Conservation (phyloP, 2,329 filamentous ascomycete genomes). For the Polytolypa hystricis region DNA sequence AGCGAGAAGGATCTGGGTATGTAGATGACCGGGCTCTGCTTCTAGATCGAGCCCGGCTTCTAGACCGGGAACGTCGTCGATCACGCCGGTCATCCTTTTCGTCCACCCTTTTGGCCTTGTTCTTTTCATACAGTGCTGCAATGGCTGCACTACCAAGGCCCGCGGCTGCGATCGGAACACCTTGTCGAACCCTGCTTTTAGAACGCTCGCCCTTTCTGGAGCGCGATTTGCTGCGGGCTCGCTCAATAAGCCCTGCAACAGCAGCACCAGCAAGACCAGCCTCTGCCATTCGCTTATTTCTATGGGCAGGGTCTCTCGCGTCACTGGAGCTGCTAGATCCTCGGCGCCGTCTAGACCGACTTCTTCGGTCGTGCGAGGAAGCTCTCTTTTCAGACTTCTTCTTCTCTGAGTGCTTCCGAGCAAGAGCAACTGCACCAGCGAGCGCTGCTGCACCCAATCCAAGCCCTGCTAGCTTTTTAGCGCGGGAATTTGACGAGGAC, state of each 20-base stretch:
- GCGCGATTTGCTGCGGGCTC: constrained; percentile 47
- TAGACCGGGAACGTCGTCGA: constrained; percentile 20
- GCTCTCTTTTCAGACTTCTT: constrained; percentile 21
- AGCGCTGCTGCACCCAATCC: constrained; percentile 47
- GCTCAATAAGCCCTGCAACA: constrained; percentile 50
- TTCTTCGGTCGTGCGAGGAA: constrained; percentile 33
- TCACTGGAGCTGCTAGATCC: constrained; percentile 24
- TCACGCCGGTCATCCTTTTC: constrained; percentile 34
- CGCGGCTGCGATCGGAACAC: constrained; percentile 49
- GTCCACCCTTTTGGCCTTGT: constrained; percentile 48
- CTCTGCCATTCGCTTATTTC: constrained; percentile 49
- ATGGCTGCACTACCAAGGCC: constrained; percentile 51
- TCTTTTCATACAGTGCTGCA: constrained; percentile 52
- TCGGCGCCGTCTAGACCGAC: constrained; percentile 34
- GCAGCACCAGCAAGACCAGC: constrained; percentile 53
- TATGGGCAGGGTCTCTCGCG: constrained; percentile 35
- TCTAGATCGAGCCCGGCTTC: constrained; percentile 38
- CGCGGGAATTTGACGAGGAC: constrained; percentile 38
- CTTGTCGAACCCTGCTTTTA: constrained; percentile 44
- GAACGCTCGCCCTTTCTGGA: constrained; percentile 40
- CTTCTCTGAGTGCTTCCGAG: constrained; percentile 41
- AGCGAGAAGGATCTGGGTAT: constrained; percentile 30
- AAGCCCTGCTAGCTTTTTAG: constrained; percentile 42
- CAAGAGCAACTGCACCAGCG: constrained; percentile 49
- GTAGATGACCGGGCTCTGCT: constrained; percentile 29